These are phyloP conservation scores for Rhazya stricta DNA, from an alignment of 257 asterid genomes.

Conservation along the genomic window DNA sequence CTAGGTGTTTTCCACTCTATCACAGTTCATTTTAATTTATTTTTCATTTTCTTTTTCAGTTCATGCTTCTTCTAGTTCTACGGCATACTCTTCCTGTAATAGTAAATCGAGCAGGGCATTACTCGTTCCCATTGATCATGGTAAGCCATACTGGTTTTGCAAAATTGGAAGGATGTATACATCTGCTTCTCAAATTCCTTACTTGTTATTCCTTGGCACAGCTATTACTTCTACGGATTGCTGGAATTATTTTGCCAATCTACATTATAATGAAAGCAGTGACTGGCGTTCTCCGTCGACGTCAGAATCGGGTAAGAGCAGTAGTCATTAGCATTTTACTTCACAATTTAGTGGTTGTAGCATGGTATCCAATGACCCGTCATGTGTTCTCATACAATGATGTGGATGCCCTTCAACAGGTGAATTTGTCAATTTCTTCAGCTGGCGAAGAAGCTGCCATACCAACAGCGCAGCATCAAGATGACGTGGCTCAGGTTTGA, in stretches of 20 bases:
- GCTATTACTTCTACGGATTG: slow-evolving; percentile 57
- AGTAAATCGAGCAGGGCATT: slow-evolving; percentile 56
- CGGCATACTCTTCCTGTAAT: slow-evolving; percentile 81
- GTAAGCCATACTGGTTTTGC: slow-evolving; percentile 35
- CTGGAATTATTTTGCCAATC: slow-evolving; percentile 76
- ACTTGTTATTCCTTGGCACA: slow-evolving; percentile 29
- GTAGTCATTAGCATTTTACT: not conserved
- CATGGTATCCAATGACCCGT: not conserved
- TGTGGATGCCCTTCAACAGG: slow-evolving; percentile 32
- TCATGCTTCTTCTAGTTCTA: slow-evolving; percentile 72
- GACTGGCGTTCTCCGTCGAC: slow-evolving; percentile 49
- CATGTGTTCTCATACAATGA: not conserved
- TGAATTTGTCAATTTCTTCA: slow-evolving; percentile 25
- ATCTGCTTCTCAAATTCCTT: slow-evolving; percentile 6
- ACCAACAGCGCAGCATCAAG: slow-evolving; percentile 1
- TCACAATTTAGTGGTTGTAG: not conserved
- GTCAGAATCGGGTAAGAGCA: slow-evolving; percentile 46
- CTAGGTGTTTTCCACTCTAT: not conserved
- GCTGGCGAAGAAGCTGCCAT: slow-evolving; percentile 56
- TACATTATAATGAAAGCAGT: slow-evolving; percentile 77
- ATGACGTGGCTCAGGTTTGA: slow-evolving; percentile 12
- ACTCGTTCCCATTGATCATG: slow-evolving; percentile 66
- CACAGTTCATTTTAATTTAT: not conserved
- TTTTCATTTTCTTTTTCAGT: slow-evolving; percentile 38
- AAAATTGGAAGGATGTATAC: not conserved